A percentile compares a stretch with the other conserved stretches of the same genome.
phyloP scores from a whole-genome alignment of 768 basidiomycete species.

The Suillus hirtellus region DNA sequence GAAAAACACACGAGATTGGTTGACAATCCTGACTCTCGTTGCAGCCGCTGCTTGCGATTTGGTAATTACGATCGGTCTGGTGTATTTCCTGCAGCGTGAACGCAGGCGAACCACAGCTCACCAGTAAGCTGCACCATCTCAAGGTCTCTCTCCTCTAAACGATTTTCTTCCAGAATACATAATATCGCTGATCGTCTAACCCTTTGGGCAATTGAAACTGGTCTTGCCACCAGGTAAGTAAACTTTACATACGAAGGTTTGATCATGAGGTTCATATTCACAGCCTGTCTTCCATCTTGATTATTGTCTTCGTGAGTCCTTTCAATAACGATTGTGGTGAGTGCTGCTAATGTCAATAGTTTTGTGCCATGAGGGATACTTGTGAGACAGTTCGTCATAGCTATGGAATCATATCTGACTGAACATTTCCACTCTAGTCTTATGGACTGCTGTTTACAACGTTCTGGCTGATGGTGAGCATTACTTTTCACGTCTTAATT shows the following conservation, averaged over 20 bases:
- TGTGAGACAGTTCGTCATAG: neutral
- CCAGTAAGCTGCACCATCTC: neutral
- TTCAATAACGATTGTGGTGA: neutral
- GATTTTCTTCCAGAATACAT: neutral
- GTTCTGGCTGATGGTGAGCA: constrained; percentile 12
- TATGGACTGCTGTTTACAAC: constrained; percentile 9
- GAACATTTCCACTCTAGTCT: constrained; percentile 2
- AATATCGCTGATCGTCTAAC: neutral
- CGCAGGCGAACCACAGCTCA: neutral
- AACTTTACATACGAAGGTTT: neutral
- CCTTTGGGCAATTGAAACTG: constrained; percentile 7
- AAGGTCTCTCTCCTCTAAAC: neutral
- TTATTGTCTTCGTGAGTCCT: constrained; percentile 8
- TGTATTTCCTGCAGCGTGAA: constrained; percentile 10
- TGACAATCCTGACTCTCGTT: constrained; percentile 12
- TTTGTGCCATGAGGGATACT: neutral
- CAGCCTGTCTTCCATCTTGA: constrained; percentile 9
- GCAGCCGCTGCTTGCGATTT: constrained; percentile 11
- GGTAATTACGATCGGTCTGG: constrained; percentile 7
- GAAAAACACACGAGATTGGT: constrained; percentile 9
- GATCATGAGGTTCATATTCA: neutral
- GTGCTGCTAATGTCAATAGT: neutral
- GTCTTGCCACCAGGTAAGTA: constrained; percentile 6
- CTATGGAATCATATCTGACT: neutral
- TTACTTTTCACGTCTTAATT: neutral